These are phyloP conservation scores for Simmondsia chinensis DNA, from an alignment of 148 eudicot species.

Conservation along the genomic window DNA sequence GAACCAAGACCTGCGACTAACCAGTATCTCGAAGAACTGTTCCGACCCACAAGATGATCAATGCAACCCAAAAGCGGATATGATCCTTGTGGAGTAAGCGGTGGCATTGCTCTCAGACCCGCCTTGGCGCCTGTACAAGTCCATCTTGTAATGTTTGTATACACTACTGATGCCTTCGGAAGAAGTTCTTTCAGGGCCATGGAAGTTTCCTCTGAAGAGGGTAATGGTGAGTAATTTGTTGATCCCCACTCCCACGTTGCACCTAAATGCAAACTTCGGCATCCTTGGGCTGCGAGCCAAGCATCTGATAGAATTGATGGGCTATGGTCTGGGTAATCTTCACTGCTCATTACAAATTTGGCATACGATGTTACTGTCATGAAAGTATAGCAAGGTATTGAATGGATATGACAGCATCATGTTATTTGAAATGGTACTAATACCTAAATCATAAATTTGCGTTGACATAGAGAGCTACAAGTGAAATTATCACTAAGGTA, in stretches of 20 bases:
- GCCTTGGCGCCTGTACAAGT: conserved; percentile 47
- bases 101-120: conserved; percentile 94
- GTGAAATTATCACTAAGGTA: no score
- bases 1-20: conserved; percentile 85
- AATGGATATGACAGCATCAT: not conserved
- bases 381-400: not conserved
- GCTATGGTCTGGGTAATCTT: conserved; percentile 44
- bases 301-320: conserved; percentile 93
- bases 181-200: conserved; percentile 62
- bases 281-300: conserved; percentile 78
- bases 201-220: conserved; percentile 57
- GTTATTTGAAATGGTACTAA: no score
- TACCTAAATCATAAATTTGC: no score
- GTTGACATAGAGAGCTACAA: no score
- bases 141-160: conserved; percentile 67
- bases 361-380: not conserved
- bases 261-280: conserved; percentile 52
- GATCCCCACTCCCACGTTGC: conserved; percentile 99
- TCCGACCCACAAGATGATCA: conserved; percentile 37
- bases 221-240: conserved; percentile 48
- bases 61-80: conserved; percentile 75
- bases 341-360: conserved; percentile 25
- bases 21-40: conserved; percentile 52
- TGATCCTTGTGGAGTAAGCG: conserved; percentile 72
- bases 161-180: conserved; percentile 63